These are phyloP conservation scores for Arxiozyma heterogenica DNA, from an alignment of 1,139 yeast genomes.

Conservation along the genomic window DNA sequence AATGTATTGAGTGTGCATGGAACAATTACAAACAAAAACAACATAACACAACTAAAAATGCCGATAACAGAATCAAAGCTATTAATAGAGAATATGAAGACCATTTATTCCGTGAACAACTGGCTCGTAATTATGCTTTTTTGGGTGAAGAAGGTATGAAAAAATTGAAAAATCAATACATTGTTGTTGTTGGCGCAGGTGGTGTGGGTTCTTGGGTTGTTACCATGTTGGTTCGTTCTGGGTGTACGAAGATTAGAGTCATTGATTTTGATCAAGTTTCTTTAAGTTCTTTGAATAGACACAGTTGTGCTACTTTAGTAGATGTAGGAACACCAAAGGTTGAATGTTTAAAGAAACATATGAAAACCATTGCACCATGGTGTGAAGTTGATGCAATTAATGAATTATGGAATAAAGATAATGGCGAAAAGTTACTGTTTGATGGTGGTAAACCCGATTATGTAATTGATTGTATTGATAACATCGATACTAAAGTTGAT, in stretches of 20 bases:
- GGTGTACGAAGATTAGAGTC: constrained; percentile 66
- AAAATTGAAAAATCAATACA: constrained; percentile 61
- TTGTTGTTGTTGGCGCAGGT: constrained; percentile 94
- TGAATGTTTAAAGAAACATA: constrained; percentile 57
- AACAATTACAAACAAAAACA: constrained; percentile 11
- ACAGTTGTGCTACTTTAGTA: constrained; percentile 76
- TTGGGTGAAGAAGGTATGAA: constrained; percentile 76
- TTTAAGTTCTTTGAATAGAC: constrained; percentile 81
- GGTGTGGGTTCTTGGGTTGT: constrained; percentile 98
- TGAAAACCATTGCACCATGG: constrained; percentile 82
- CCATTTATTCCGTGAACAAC: constrained; percentile 76
- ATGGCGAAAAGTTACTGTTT: constrained; percentile 51
- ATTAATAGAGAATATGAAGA: constrained; percentile 42
- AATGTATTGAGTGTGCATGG: constrained; percentile 21
- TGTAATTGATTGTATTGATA: constrained; percentile 90
- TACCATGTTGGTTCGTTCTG: constrained; percentile 85
- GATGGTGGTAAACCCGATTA: constrained; percentile 55
- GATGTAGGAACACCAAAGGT: constrained; percentile 94
- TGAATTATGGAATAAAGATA: constrained; percentile 63
- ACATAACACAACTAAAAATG: constrained; percentile 3
- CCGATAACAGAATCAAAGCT: constrained; percentile 4
- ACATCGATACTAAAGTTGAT: constrained; percentile 90
- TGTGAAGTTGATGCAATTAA: constrained; percentile 67
- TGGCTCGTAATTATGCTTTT: constrained; percentile 88
- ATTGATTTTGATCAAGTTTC: constrained; percentile 96